Conservation (phyloP, 2,329 filamentous ascomycete genomes). For the Atkinsonella hypoxylon region DNA sequence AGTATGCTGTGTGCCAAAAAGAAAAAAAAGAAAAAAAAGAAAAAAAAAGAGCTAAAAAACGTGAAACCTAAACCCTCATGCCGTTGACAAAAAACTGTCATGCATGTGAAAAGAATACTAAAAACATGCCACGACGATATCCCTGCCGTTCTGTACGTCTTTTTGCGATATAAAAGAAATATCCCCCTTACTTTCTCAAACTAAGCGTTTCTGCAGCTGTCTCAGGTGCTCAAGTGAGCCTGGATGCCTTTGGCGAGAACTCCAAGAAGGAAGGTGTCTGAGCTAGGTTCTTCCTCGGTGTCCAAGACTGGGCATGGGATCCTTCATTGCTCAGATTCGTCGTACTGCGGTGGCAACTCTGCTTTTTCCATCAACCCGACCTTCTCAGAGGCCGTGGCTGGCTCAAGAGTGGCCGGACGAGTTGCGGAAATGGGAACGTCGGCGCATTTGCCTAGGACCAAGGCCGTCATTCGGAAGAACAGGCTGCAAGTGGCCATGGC, state of each 20-base stretch:
- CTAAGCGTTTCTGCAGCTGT: too few relatives aligned
- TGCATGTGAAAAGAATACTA: background rate
- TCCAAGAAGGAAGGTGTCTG: too few relatives aligned
- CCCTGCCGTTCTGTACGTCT: background rate
- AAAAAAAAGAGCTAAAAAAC: too few relatives aligned
- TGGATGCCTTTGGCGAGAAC: too few relatives aligned
- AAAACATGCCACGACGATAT: too few relatives aligned
- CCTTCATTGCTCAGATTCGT: conserved; percentile 13
- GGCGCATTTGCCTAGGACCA: conserved; percentile 21
- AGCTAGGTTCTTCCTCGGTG: background rate
- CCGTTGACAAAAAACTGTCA: background rate
- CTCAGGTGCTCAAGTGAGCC: too few relatives aligned
- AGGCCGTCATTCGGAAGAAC: conserved; percentile 46
- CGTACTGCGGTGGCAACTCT: conserved; percentile 17
- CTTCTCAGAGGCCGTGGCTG: conserved; percentile 33
- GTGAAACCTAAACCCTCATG: background rate
- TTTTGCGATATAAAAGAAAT: too few relatives aligned
- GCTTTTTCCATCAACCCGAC: conserved; percentile 31
- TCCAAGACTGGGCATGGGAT: background rate
- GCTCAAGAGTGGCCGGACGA: background rate
- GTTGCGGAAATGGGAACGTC: background rate
- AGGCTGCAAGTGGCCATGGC: conserved; percentile 53
- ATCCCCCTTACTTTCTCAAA: background rate
- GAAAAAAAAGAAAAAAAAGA: too few relatives aligned
- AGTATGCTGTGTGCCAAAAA: too few relatives aligned